Conservation (phyloP, 768 basidiomycete species). For the Dioszegia hungarica region DNA sequence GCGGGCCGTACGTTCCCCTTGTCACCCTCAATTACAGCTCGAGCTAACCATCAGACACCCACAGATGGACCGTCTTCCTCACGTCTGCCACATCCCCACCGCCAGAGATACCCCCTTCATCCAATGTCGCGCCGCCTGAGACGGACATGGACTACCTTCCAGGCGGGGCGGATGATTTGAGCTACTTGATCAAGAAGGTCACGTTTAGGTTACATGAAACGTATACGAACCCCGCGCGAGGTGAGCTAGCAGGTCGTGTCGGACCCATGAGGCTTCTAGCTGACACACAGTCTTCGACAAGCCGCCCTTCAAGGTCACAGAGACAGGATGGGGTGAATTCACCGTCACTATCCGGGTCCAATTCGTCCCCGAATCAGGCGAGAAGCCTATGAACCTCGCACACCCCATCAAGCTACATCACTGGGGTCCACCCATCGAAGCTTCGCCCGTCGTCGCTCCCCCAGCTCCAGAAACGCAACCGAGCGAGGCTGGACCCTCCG, state of each 20-base stretch:
- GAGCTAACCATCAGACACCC: constrained; percentile 55
- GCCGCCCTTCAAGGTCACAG: constrained; percentile 88
- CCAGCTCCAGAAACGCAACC: not conserved
- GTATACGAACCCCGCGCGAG: constrained; percentile 81
- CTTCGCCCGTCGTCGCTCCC: constrained; percentile 7
- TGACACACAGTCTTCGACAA: constrained; percentile 71
- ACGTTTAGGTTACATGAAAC: constrained; percentile 98
- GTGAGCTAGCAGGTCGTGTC: constrained; percentile 51
- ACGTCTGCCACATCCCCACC: constrained; percentile 70
- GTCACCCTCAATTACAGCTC: not conserved
- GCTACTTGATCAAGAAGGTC: constrained; percentile 90
- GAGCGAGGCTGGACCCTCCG: not conserved
- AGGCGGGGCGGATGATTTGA: constrained; percentile 83
- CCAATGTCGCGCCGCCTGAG: constrained; percentile 54
- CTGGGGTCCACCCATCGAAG: constrained; percentile 41
- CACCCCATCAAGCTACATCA: constrained; percentile 87
- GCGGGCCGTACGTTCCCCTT: constrained; percentile 35
- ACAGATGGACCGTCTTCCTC: constrained; percentile 93
- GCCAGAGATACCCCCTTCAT: constrained; percentile 6
- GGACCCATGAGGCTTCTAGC: not conserved
- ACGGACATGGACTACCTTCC: constrained; percentile 58
- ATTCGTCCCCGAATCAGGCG: constrained; percentile 81
- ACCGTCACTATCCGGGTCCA: constrained; percentile 88
- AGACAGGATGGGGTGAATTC: constrained; percentile 99
- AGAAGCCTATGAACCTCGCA: constrained; percentile 79